Evolutionary conservation across 2,329 filamentous ascomycete genomes (phyloP), one percentile per base, ranked within the genome.

Genomic region (Pestalotiopsis sp.): DNA sequence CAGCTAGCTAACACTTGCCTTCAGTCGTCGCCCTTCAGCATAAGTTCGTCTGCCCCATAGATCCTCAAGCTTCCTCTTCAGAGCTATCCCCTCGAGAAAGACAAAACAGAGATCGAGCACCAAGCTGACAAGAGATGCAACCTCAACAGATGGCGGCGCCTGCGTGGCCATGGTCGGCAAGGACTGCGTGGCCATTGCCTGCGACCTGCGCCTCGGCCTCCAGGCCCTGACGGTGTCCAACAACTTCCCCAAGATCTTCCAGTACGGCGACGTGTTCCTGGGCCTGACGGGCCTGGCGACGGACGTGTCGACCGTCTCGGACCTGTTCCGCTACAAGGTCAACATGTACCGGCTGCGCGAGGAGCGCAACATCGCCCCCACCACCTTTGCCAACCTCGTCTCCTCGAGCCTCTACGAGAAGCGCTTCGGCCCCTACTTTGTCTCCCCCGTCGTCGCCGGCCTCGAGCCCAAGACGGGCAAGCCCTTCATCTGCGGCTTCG

Each of bases 161-260:
- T 95, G 92, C 84, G 94, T 98, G 75, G 95, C 95, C 83, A 98
- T 98, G 96, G 95, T 97, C 73, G 96, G 96, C 87, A 98, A 99
- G 85, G 95, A 98, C 90, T 99, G 96, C 83, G 96, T 99, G 71
- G 96, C 96, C 83, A 98, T 99, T 80, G 96, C 96, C 81, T 99
- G 96, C 87, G 96, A 99, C 84, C 93, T 99, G 74, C 95, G 96
- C 73, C 93, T 99, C 74, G 96, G 96, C 78, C 91, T 98, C 80
- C 96, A 99, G 86, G 89, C 96, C 79, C 89, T 99, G 79, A 99
- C 96, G 72, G 93, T 99, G 70, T 98, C 94, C 82, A 99, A 99
- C 91, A 96, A 98, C 91, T 98, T 98, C 88, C 96, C 96, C 86
- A 99, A 99, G 88, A 93, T 99, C 87, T 98, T 98, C 90, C 91